Conservation (phyloP, 306 rosid genomes). For the Citrullus amarus region DNA sequence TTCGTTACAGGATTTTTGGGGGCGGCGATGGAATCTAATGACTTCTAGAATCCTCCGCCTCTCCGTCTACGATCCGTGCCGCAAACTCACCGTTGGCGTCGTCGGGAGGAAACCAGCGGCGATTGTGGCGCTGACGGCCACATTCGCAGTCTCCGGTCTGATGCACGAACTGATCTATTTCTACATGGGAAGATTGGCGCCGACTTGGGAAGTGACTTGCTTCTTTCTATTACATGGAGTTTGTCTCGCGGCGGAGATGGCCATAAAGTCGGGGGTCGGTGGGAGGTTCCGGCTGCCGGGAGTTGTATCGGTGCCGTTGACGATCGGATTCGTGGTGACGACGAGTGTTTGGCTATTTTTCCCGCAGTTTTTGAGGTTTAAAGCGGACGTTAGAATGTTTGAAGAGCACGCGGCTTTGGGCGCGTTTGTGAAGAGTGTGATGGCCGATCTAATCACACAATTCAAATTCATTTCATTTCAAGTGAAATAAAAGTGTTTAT, state of each 20-base stretch:
- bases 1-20: conserved; percentile 75
- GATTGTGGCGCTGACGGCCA: conserved; percentile 21
- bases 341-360: conserved; percentile 44
- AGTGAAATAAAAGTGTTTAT: background rate
- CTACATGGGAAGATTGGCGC: conserved; percentile 35
- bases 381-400: conserved; percentile 24
- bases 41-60: conserved; percentile 39
- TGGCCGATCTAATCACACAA: background rate
- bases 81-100: background rate
- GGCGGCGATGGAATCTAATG: conserved; percentile 65
- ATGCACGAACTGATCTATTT: conserved; percentile 60
- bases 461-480: background rate
- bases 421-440: conserved; percentile 13
- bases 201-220: conserved; percentile 41
- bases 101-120: conserved; percentile 31
- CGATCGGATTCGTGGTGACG: conserved; percentile 30
- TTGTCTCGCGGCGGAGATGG: conserved; percentile 32
- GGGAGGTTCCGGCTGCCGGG: conserved; percentile 29
- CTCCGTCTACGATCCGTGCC: conserved; percentile 39
- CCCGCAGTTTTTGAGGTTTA: conserved; percentile 37
- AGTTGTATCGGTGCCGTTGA: conserved; percentile 22
- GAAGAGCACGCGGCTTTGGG: conserved; percentile 40
- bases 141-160: conserved; percentile 42
- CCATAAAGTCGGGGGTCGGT: conserved; percentile 23
- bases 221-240: conserved; percentile 60